Base-by-base conservation (phyloP, 495 filamentous ascomycete species). In the Aspergillus haitiensis region DNA sequence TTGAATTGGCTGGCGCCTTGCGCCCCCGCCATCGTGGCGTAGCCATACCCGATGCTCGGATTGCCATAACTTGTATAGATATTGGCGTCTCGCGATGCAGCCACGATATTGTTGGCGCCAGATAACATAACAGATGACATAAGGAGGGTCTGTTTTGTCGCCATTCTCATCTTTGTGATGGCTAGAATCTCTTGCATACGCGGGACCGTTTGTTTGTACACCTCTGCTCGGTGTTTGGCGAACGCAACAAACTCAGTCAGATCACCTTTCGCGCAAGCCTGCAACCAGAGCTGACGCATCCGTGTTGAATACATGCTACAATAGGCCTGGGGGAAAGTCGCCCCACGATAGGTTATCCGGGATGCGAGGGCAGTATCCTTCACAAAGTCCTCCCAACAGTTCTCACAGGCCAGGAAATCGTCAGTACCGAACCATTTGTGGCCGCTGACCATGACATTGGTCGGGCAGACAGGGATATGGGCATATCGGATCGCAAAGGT, bases 321-420 rank as follows among this genome's bases (percentile, higher is more conserved):
- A 31, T 15, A 51, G 4, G 48, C 48, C 7, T 51, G 7, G 8
- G 48, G 48, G 31, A 51, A 0, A 32, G 34, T n/a, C 7, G 34
- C 11, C 6, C 48, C 48, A 10, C 34, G 48, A 13, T 32, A 9
- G 16, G 45, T 21, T 32, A 51, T n/a, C 6, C 15, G 48, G 12
- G 48, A 15, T 13, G 48, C 48, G 15, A 51, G 48, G 12, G 21
- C 12, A 3, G 48, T 51, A 7, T 51, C 48, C 48, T 5, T 51
- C 48, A 51, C 48, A 34, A 51, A 51, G 21, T 51, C 48, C 32
- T 51, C 48, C 48, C 21, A 51, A 7, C 48, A 51, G 48, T 15
- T 51, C 13, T 51, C 48, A 15, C 48, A 51, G 32, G 32, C 48
- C 21, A 32, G 9, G 31, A 51, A 51, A 3, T 51, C 32, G 12